Base-by-base conservation (phyloP, 305 asterid species). In the Fraxinus ornus region DNA sequence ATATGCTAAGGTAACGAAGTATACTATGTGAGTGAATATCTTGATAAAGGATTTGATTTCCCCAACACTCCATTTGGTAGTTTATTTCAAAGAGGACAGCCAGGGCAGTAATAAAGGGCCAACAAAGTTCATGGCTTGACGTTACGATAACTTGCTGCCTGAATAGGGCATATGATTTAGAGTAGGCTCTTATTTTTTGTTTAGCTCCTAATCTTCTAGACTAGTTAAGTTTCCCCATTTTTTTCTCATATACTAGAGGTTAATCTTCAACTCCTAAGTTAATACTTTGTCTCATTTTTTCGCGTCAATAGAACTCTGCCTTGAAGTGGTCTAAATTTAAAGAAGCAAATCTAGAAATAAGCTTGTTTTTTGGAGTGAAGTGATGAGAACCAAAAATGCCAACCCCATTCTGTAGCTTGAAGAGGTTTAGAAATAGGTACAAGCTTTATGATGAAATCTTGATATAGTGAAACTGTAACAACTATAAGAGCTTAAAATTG, bases 381-480 rank as follows among this genome's bases (percentile, higher is more conserved):
- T 19, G 13, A 78, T 3, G 80, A 73, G 73, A 81, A 84, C 24
- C 37, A 81, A 55, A 60, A 47, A 79, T 62, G 72, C 83, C 24
- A 19, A 87, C 71, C 30, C 15, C 32, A 12, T 62, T 21, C 32
- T 62, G 15, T 62, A 57, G 73, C 33, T 52, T 39, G 75, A 74
- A 79, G 82, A 68, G 33, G 80, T 79, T 39, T 49, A 52, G 79
- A 73, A 78, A 80, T 44, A 71, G 64, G 26, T 70, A 47, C 73
- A 39, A 75, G n/a, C 32, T 78, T 12, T 68, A 57, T 85, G 76
- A 70, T 15, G 78, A 41, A 6, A 79, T 81, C 68, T 62, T n/a
- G 82, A 80, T 68, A 74, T 33, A 72, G 76, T 32, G 79, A 80
- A 76, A 73, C 76, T 82, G 36, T 28, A 74, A 78, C 32, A 68